phyloP scores from a whole-genome alignment of 306 rosid genomes.

The apple (Malus domestica) region ASM211411v1 NC_041805.1:8491001-8491500 shows the following conservation, averaged over 20 bases:
- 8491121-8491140: background rate
- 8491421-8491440: conserved; percentile 9
- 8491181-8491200: background rate
- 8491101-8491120: background rate
- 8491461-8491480: background rate
- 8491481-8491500: conserved; percentile 43
- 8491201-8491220: too few relatives aligned
- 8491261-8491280: background rate
- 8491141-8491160: background rate
- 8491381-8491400: conserved; percentile 52
- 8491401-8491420: conserved; percentile 18
- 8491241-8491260: background rate
- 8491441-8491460: conserved; percentile 5
- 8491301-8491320: background rate
- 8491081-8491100: background rate
- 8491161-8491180: background rate
- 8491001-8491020: conserved; percentile 61
- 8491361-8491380: background rate
- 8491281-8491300: background rate
- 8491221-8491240: background rate
- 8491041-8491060: background rate
- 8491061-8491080: background rate
- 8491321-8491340: background rate
- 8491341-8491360: background rate
- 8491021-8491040: conserved; percentile 43